phyloP scores from a whole-genome alignment of 2,329 filamentous ascomycete species.

The Aspergillus pseudotamarii region DNA sequence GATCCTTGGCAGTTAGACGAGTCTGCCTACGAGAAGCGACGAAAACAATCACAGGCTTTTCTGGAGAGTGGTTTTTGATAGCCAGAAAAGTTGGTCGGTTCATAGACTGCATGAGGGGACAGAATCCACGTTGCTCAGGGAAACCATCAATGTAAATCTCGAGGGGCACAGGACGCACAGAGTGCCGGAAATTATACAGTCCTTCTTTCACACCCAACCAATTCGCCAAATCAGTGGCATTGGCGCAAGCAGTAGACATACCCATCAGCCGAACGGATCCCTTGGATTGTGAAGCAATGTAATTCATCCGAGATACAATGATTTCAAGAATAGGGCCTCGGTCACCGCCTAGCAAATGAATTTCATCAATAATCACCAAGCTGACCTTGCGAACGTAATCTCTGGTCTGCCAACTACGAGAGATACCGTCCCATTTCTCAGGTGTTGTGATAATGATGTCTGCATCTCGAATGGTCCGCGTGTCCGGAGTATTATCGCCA shows the following conservation, averaged over 20 bases:
- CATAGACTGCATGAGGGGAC: conserved; percentile 98
- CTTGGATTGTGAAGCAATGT: conserved; percentile 92
- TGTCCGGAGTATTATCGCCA: conserved; percentile 97
- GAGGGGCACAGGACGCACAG: conserved; percentile 90
- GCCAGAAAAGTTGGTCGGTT: conserved; percentile 95
- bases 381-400: conserved; percentile 94
- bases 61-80: conserved; percentile 93
- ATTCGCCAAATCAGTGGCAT: conserved; percentile 89
- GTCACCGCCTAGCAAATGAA: conserved; percentile 94
- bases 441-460: conserved; percentile 98
- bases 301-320: conserved; percentile 93
- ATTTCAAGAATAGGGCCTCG: conserved; percentile 97
- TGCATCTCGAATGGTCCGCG: conserved; percentile 88
- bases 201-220: conserved; percentile 97
- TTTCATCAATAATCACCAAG: conserved; percentile 97
- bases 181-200: conserved; percentile 96
- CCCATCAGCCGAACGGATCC: conserved; percentile 85
- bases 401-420: conserved; percentile 96
- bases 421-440: conserved; percentile 99
- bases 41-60: conserved; percentile 97
- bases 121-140: conserved; percentile 91
- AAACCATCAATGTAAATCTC: conserved; percentile 98
- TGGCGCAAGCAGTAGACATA: conserved; percentile 99
- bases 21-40: conserved; percentile 95
- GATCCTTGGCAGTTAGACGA: conserved; percentile 87